Evolutionary conservation across 768 basidiomycete species (phyloP).

Genomic region (Lactarius sanguifluus): DNA sequence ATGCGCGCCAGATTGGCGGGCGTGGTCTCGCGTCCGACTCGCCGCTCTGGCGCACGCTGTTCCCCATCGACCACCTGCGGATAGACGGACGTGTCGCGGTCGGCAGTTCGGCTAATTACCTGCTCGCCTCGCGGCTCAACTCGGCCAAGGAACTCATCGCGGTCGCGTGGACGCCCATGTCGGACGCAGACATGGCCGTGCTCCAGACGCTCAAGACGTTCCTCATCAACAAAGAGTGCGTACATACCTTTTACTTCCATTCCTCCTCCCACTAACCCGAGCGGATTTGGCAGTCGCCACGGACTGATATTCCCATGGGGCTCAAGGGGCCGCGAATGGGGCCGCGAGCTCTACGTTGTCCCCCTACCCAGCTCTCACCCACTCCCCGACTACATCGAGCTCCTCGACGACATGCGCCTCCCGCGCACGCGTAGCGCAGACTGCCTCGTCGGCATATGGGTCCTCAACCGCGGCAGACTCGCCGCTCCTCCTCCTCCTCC

Average conservation of each 20-base stretch:
- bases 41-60: constrained; percentile 70
- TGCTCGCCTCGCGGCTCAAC: constrained; percentile 77
- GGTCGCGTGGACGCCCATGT: constrained; percentile 63
- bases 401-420: constrained; percentile 72
- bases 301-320: constrained; percentile 89
- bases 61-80: constrained; percentile 65
- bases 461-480: constrained; percentile 81
- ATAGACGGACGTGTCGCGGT: constrained; percentile 86
- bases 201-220: constrained; percentile 66
- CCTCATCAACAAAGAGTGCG: constrained; percentile 70
- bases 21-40: constrained; percentile 56
- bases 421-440: constrained; percentile 62
- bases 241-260: constrained; percentile 24
- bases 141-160: constrained; percentile 76
- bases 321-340: constrained; percentile 66
- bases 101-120: constrained; percentile 72
- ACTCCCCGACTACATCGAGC: constrained; percentile 82
- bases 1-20: constrained; percentile 81
- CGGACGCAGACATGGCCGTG: constrained; percentile 45
- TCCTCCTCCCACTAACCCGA: constrained; percentile 16
- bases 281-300: constrained; percentile 60
- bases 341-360: constrained; percentile 84
- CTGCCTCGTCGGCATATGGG: constrained; percentile 79
- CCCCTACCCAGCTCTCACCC: constrained; percentile 65
- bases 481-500: constrained; percentile 33